phyloP scores from a whole-genome alignment of 2,329 filamentous ascomycete genomes.

The Calonectria multiphialidica region DNA sequence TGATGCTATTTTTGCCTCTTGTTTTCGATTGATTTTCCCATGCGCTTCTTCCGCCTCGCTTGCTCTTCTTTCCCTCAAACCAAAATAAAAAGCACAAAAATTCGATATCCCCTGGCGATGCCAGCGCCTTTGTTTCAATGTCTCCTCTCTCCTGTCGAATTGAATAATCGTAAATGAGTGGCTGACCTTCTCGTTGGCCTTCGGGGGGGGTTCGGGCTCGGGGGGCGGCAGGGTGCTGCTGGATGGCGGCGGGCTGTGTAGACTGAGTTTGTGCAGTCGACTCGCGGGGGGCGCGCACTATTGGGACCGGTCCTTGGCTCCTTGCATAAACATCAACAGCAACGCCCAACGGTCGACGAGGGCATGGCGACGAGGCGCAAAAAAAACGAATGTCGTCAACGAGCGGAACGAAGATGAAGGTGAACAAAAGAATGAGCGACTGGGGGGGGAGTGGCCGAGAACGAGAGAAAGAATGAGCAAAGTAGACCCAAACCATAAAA shows the following conservation, averaged over 20 bases:
- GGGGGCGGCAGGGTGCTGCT: conserved; percentile 26
- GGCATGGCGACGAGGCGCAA: conserved; percentile 43
- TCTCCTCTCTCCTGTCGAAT: conserved; percentile 11
- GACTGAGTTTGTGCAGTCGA: conserved; percentile 30
- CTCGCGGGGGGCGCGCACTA: conserved; percentile 10
- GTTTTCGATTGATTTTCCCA: conserved; percentile 5
- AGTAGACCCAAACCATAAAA: conserved; percentile 28
- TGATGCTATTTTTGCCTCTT: not conserved
- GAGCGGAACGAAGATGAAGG: conserved; percentile 27
- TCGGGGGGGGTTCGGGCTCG: conserved; percentile 29
- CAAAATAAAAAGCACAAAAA: not conserved
- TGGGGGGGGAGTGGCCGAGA: conserved; percentile 10
- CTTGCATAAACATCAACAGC: conserved; percentile 30
- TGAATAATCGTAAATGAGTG: conserved; percentile 26
- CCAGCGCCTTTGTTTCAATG: not conserved
- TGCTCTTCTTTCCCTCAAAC: not conserved
- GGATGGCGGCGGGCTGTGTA: conserved; percentile 29
- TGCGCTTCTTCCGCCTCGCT: not conserved
- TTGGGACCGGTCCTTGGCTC: conserved; percentile 25
- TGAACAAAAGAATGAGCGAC: conserved; percentile 20
- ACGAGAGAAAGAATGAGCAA: conserved; percentile 27
- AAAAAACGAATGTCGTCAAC: conserved; percentile 38
- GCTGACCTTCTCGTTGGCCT: conserved; percentile 23
- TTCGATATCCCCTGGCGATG: not conserved
- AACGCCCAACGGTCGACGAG: conserved; percentile 39